Percentiles rank a stretch among this genome's conserved stretches.
These are phyloP conservation scores for Hygrocybe punicea DNA, from an alignment of 768 basidiomycete genomes.

Conservation along the genomic window DNA sequence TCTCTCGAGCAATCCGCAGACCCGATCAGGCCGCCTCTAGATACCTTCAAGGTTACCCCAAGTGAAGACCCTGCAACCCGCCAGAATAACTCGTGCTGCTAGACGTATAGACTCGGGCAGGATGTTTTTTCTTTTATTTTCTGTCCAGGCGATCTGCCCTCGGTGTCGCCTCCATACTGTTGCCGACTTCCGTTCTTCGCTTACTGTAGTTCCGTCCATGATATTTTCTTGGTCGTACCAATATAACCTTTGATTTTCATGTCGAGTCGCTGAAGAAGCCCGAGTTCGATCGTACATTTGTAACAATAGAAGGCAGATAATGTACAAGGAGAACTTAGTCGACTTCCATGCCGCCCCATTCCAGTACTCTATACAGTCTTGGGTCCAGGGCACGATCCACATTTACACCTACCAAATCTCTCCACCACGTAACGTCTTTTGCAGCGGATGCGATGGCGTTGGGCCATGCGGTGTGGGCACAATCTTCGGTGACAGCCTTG, in stretches of 20 bases:
- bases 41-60: slow-evolving; percentile 83
- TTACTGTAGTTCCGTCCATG: too few species aligned
- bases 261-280: too few species aligned
- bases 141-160: not conserved
- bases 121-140: not conserved
- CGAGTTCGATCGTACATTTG: too few species aligned
- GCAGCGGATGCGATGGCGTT: slow-evolving; percentile 16
- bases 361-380: slow-evolving; percentile 38
- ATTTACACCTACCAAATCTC: slow-evolving; percentile 35
- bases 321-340: not conserved
- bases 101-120: slow-evolving; percentile 7
- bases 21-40: slow-evolving; percentile 76
- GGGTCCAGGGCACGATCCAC: slow-evolving; percentile 21
- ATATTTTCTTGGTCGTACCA: too few species aligned
- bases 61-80: slow-evolving; percentile 60
- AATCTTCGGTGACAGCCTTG: slow-evolving; percentile 29
- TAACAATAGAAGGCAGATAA: too few species aligned
- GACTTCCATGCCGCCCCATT: slow-evolving; percentile 50
- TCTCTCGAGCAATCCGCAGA: slow-evolving; percentile 80
- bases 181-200: too few species aligned
- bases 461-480: slow-evolving; percentile 26
- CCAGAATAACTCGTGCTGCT: slow-evolving; percentile 66
- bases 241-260: too few species aligned
- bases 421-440: slow-evolving; percentile 29
- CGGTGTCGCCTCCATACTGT: not conserved